These are phyloP conservation scores for Hexamita inflata DNA, from an alignment of 208 protist species.

Conservation along the genomic window DNA sequence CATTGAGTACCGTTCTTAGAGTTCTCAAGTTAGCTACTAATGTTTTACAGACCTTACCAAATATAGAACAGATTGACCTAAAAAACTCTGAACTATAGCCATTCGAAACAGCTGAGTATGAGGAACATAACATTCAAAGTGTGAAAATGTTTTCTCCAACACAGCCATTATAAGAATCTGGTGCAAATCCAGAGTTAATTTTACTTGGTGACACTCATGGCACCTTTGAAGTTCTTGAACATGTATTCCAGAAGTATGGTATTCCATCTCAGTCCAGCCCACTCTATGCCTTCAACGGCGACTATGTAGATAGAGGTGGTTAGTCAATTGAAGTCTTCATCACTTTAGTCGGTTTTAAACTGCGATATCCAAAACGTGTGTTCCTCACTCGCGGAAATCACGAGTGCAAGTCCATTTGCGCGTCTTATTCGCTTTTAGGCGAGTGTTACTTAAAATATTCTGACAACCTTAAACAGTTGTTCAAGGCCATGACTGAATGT, in stretches of 20 bases:
- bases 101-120: no score
- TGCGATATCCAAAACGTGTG: constrained; percentile 26
- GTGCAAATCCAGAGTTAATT: no score
- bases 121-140: no score
- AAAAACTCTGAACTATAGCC: no score
- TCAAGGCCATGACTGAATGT: not conserved
- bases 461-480: not conserved
- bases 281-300: constrained; percentile 37
- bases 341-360: constrained; percentile 29
- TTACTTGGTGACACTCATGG: constrained; percentile 22
- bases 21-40: no score
- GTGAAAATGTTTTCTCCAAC: no score
- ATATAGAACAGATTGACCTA: no score
- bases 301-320: constrained; percentile 41
- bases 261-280: not conserved
- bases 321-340: constrained; percentile 34
- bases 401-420: constrained; percentile 28
- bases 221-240: constrained; percentile 13
- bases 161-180: no score
- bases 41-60: no score
- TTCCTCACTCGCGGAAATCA: constrained; percentile 44
- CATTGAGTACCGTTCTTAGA: no score
- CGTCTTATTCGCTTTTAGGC: constrained; percentile 57
- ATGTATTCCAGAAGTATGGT: not conserved
- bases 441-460: constrained; percentile 21